A percentile compares a stretch with the other conserved stretches of the same genome.
Conservation (phyloP, 176 grass and related monocot genomes). For the Eremochloa ophiuroides region DNA sequence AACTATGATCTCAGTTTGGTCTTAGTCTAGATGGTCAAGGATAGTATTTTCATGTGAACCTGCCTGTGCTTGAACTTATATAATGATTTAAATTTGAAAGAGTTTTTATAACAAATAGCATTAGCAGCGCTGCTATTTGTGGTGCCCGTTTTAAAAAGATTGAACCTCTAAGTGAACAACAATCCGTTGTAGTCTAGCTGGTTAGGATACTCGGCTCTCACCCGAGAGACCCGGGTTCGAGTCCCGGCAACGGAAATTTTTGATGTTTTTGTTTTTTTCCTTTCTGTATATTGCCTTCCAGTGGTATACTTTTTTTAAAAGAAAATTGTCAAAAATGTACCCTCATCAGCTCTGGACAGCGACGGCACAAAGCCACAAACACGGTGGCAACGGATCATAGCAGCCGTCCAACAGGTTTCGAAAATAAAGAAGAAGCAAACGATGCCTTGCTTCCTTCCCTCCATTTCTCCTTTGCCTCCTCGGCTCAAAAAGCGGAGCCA, state of each 20-base stretch:
- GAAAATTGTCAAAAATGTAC: too few species aligned
- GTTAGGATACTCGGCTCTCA: constrained; percentile 98
- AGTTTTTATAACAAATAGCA: too few species aligned
- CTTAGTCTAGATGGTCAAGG: too few species aligned
- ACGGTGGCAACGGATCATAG: background rate
- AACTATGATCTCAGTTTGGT: background rate
- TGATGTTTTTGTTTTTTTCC: too few species aligned
- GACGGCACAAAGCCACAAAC: background rate
- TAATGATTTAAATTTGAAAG: too few species aligned
- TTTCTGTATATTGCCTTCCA: background rate
- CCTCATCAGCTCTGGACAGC: background rate
- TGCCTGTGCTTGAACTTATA: too few species aligned
- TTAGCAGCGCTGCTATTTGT: too few species aligned
- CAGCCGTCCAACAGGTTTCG: background rate
- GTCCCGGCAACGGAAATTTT: constrained; percentile 36
- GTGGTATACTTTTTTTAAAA: background rate
- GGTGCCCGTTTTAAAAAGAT: too few species aligned
- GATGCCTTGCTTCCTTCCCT: constrained; percentile 32
- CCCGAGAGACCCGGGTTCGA: constrained; percentile 61
- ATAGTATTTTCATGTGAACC: too few species aligned
- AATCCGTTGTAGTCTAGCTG: constrained; percentile 19
- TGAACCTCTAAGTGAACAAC: too few species aligned
- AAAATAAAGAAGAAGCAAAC: background rate
- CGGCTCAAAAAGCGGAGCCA: background rate
- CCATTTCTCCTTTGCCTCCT: constrained; percentile 29